phyloP scores from a whole-genome alignment of 2,329 filamentous ascomycete species.

The Colletotrichum tropicicola region DNA sequence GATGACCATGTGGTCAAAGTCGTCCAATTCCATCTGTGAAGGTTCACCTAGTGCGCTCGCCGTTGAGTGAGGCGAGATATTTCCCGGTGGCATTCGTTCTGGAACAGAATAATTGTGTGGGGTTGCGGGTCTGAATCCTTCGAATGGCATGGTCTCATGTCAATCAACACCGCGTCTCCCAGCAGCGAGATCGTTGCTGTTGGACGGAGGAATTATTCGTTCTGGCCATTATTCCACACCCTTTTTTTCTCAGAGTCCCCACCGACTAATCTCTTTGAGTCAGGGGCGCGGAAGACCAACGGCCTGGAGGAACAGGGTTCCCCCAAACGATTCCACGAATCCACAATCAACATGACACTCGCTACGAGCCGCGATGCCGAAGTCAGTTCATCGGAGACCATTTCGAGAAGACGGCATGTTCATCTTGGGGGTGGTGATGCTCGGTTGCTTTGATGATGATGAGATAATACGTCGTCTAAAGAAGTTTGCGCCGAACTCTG shows the following conservation, averaged over 20 bases:
- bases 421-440: background rate
- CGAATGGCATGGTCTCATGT: slow-evolving; percentile 11
- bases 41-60: background rate
- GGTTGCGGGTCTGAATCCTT: background rate
- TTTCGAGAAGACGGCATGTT: background rate
- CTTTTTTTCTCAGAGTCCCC: slow-evolving; percentile 5
- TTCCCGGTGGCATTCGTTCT: background rate
- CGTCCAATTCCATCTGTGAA: background rate
- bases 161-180: background rate
- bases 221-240: slow-evolving; percentile 2
- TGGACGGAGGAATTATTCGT: slow-evolving; percentile 2
- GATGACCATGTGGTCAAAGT: background rate
- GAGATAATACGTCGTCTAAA: background rate
- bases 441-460: background rate
- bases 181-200: background rate
- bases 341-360: slow-evolving; percentile 11
- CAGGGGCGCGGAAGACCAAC: background rate
- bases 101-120: background rate
- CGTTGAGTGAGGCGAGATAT: background rate
- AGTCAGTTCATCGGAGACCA: background rate
- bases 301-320: slow-evolving; percentile 1
- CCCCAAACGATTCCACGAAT: slow-evolving; percentile 10
- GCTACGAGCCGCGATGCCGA: slow-evolving; percentile 1
- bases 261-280: slow-evolving; percentile 21
- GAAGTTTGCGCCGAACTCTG: background rate